Evolutionary conservation across 257 asterid species (phyloP).

Genomic region (Mentha longifolia): DNA sequence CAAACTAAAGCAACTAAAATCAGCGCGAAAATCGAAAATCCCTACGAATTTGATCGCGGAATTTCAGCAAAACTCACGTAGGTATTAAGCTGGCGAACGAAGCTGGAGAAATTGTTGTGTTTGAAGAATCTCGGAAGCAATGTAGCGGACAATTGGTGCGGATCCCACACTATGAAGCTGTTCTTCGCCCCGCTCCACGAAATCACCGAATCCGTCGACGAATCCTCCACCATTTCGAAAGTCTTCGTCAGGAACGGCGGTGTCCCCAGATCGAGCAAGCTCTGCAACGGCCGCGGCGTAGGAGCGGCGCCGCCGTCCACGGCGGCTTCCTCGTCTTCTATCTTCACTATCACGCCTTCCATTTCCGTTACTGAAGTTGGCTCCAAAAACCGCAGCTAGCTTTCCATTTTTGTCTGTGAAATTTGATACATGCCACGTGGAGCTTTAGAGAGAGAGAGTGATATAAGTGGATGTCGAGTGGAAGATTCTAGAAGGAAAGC

Average conservation of each 20-base stretch:
- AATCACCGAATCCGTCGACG: constrained; percentile 71
- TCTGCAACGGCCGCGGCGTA: constrained; percentile 60
- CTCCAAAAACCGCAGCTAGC: background rate
- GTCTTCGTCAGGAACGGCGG: constrained; percentile 34
- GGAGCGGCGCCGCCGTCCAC: constrained; percentile 1
- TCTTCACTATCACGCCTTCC: constrained; percentile 30
- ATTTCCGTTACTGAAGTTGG: constrained; percentile 2
- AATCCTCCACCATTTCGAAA: constrained; percentile 71
- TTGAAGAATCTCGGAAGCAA: constrained; percentile 84
- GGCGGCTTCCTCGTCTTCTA: constrained; percentile 10
- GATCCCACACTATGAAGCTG: constrained; percentile 90
- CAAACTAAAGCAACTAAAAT: background rate
- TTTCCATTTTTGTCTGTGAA: background rate
- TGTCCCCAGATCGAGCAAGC: constrained; percentile 41
- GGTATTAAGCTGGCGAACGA: constrained; percentile 89
- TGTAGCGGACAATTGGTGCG: constrained; percentile 57
- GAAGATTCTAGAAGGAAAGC: constrained; percentile 25
- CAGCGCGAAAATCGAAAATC: background rate
- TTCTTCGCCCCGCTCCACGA: constrained; percentile 77
- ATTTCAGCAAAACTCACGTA: constrained; percentile 59
- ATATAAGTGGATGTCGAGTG: background rate
- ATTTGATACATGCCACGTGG: too few relatives aligned
- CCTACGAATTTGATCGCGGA: background rate
- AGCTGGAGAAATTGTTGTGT: constrained; percentile 86
- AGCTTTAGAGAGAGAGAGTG: background rate